Evolutionary conservation across 352 stramenopile species (phyloP).

Genomic region (Pythium aphanidermatum): DNA sequence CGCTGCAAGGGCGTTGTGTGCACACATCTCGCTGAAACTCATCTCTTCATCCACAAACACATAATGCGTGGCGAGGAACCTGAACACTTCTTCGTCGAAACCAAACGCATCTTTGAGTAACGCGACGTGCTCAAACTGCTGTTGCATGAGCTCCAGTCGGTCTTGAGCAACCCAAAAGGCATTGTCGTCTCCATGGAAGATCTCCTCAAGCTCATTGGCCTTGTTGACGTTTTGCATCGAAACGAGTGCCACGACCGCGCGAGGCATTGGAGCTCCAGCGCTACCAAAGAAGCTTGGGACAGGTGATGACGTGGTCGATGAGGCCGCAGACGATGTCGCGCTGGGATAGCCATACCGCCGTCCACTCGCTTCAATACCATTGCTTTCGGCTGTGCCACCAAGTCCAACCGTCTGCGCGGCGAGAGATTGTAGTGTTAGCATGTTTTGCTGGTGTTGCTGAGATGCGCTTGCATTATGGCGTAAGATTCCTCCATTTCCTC

Average conservation of each 20-base stretch:
- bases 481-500: background rate
- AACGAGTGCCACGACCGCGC: slow-evolving; percentile 60
- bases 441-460: too few species aligned
- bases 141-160: slow-evolving; percentile 49
- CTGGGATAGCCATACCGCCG: slow-evolving; percentile 17
- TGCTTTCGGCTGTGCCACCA: slow-evolving; percentile 10
- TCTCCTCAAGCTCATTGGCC: slow-evolving; percentile 52
- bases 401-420: background rate
- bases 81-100: slow-evolving; percentile 82
- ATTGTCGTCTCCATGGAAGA: slow-evolving; percentile 57
- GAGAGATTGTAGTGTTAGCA: slow-evolving; percentile 1
- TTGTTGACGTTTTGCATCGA: slow-evolving; percentile 74
- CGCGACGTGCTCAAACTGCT: slow-evolving; percentile 59
- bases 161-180: slow-evolving; percentile 51
- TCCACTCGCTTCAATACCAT: slow-evolving; percentile 6
- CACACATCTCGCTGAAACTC: slow-evolving; percentile 70
- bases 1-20: slow-evolving; percentile 74
- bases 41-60: slow-evolving; percentile 27
- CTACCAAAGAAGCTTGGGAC: slow-evolving; percentile 18
- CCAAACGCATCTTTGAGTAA: slow-evolving; percentile 77
- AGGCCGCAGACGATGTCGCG: slow-evolving; percentile 22
- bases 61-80: slow-evolving; percentile 78
- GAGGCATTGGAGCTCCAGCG: slow-evolving; percentile 39
- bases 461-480: background rate
- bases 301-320: slow-evolving; percentile 33